phyloP scores from a whole-genome alignment of 257 asterid species.

The Capsicum chinense region DNA sequence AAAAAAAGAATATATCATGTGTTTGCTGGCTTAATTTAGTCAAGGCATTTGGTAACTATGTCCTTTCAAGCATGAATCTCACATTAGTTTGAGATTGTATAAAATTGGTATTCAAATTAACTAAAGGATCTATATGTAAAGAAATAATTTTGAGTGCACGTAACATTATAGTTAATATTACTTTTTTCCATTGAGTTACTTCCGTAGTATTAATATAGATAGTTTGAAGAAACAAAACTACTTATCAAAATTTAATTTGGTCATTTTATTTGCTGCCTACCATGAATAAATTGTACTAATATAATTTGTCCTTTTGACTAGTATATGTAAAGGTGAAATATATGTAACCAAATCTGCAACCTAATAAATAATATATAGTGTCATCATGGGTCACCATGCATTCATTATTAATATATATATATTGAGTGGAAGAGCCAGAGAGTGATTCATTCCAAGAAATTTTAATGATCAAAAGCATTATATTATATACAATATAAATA shows the following conservation, averaged over 20 bases:
- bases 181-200: neutral
- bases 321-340: no score
- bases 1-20: no score
- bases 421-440: neutral
- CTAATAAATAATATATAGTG: neutral
- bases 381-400: neutral
- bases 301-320: neutral
- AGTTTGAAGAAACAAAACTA: neutral
- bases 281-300: neutral
- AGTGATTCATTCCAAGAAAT: neutral
- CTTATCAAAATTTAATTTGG: neutral
- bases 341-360: neutral
- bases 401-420: neutral
- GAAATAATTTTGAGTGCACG: neutral
- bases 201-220: neutral
- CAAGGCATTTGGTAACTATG: neutral
- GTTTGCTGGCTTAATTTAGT: no score
- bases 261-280: neutral
- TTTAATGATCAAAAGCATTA: neutral
- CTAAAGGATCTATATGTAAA: neutral
- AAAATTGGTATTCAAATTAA: no score
- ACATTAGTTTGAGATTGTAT: neutral
- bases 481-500: neutral
- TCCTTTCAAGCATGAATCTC: neutral
- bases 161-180: neutral